Base-by-base conservation (phyloP, 2,329 filamentous ascomycete species). In the Ceratocystis variospora region DNA sequence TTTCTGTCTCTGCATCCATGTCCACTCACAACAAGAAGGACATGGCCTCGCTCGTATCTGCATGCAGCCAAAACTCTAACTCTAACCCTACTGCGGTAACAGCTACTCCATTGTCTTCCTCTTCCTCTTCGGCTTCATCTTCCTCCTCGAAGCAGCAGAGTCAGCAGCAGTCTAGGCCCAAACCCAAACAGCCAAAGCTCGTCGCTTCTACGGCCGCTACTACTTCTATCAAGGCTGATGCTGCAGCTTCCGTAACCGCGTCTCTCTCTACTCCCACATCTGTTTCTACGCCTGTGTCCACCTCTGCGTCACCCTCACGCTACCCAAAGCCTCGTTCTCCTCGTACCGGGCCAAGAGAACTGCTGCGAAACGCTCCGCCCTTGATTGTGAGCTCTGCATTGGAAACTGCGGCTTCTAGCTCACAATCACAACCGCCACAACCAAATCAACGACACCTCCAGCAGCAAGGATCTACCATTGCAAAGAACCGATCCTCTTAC, bases 401-500 rank as follows among this genome's bases (percentile, higher is more conserved):
- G 33, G 77, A 76, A n/a, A 15, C 37, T 41, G 37, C 37, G 12
- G 37, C 37, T 41, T 41, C 37, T 15, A 12, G 37, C 10, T 5
- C 37, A 41, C 37, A 10, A 41, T 12, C 37, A 41, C 37, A 41
- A 41, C 37, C 37, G 15, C 37, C 12, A 41, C 37, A 41, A 41
- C 55, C n/a, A 46, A 61, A 15, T 12, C 75, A 72, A 62, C 73
- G 77, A 41, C 37, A 41, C 12, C 37, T 41, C 69, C 76, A 76
- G 63, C 73, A 77, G 62, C 78, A 81, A 70, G 85, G 82, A 44
- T 78, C 83, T 67, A 82, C 83, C 64, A 88, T 94, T 69, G 82
- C 85, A 70, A 86, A 89, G 75, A 85, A 89, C 70, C 86, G 88
- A 71, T 92, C 96, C 73, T 90, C 96, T 72, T 91, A 96, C 70